Evolutionary conservation across 768 basidiomycete species (phyloP).

Genomic region (Porphyrellus cyaneotinctus): DNA sequence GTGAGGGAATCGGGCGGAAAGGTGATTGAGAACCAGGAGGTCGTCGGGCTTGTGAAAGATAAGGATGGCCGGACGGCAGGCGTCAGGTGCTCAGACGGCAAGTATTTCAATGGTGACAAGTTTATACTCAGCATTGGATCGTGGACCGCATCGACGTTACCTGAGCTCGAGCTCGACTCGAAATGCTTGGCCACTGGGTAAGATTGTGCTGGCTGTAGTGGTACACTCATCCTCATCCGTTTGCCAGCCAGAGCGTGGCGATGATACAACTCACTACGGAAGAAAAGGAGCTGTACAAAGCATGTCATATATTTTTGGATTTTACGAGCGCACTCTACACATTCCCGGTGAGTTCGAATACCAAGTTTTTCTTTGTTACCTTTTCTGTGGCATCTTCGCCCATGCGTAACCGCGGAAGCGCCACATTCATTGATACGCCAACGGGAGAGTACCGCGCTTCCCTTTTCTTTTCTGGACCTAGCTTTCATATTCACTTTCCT

Average conservation of each 20-base stretch:
- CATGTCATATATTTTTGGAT: slow-evolving; percentile 69
- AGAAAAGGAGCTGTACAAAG: slow-evolving; percentile 59
- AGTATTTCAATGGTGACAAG: slow-evolving; percentile 48
- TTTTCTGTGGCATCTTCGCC: neutral
- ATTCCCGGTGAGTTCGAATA: slow-evolving; percentile 64
- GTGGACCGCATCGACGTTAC: slow-evolving; percentile 83
- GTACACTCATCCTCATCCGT: neutral
- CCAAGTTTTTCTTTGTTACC: neutral
- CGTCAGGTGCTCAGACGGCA: slow-evolving; percentile 60
- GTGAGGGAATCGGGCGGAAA: slow-evolving; percentile 59
- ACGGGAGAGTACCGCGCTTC: neutral
- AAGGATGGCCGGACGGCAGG: slow-evolving; percentile 45
- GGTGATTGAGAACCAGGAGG: slow-evolving; percentile 55
- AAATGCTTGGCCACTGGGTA: slow-evolving; percentile 80
- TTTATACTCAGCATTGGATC: slow-evolving; percentile 73
- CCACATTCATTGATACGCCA: neutral
- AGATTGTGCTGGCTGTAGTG: slow-evolving; percentile 14
- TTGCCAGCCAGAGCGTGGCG: slow-evolving; percentile 70
- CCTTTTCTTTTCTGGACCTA: neutral
- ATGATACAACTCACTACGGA: slow-evolving; percentile 69
- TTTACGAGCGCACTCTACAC: slow-evolving; percentile 73
- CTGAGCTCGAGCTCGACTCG: slow-evolving; percentile 46
- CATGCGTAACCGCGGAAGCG: neutral
- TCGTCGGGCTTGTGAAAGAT: slow-evolving; percentile 43
- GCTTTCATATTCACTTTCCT: neutral